Conservation (phyloP, 768 basidiomycete species). For the Daedalea quercina region DNA sequence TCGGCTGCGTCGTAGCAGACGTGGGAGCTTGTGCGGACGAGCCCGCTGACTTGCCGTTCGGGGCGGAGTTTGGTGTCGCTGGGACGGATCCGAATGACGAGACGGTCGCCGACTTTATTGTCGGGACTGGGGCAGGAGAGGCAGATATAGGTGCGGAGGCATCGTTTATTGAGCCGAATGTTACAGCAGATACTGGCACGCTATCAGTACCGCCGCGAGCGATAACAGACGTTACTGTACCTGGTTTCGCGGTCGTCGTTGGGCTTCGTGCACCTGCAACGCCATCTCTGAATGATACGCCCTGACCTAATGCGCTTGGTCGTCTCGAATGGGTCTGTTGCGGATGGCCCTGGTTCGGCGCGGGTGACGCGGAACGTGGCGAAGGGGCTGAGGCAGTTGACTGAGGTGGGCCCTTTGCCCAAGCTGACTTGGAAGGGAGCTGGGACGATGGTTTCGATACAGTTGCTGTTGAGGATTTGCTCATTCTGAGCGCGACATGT, state of each 20-base stretch:
- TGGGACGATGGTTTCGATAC: constrained; percentile 65
- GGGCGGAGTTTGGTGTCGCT: constrained; percentile 32
- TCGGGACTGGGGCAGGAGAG: constrained; percentile 64
- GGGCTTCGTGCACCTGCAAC: constrained; percentile 62
- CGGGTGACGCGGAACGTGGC: constrained; percentile 76
- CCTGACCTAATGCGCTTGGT: constrained; percentile 66
- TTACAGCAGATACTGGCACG: constrained; percentile 55
- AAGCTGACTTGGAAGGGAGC: constrained; percentile 81
- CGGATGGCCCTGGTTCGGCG: constrained; percentile 33
- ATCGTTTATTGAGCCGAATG: constrained; percentile 90
- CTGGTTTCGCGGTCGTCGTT: constrained; percentile 62
- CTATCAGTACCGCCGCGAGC: constrained; percentile 6
- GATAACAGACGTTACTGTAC: constrained; percentile 28
- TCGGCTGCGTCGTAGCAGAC: constrained; percentile 29
- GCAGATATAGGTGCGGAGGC: constrained; percentile 70
- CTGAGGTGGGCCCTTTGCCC: constrained; percentile 84
- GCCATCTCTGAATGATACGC: constrained; percentile 72
- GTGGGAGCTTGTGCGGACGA: constrained; percentile 23
- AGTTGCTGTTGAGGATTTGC: constrained; percentile 79
- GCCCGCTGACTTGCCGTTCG: constrained; percentile 48
- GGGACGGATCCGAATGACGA: constrained; percentile 81
- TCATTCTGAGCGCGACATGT: constrained; percentile 58
- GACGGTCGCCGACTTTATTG: constrained; percentile 62
- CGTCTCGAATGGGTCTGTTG: constrained; percentile 64
- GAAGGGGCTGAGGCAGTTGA: constrained; percentile 47